Evolutionary conservation across 2,329 filamentous ascomycete species (phyloP).

Genomic region (Chaetomiaceae sp.): DNA sequence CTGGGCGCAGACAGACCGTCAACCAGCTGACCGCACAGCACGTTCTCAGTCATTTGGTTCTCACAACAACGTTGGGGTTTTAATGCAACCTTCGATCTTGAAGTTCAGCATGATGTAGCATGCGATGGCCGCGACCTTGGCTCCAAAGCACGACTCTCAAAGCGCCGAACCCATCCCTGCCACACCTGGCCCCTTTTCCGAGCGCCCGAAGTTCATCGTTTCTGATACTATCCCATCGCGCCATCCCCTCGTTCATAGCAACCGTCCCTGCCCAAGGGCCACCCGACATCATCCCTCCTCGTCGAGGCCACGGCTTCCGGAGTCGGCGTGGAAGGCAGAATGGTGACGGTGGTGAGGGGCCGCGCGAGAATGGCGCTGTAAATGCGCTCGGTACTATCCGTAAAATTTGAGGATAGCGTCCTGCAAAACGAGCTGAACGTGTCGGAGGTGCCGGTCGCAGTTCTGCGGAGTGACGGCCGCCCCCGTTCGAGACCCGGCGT

Average conservation of each 20-base stretch:
- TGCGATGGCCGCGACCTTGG: too few species aligned
- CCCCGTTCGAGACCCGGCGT: background rate
- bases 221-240: background rate
- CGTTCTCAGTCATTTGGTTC: too few species aligned
- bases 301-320: background rate
- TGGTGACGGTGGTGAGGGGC: constrained; percentile 9
- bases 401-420: constrained; percentile 9
- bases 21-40: too few species aligned
- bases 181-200: too few species aligned
- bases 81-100: too few species aligned
- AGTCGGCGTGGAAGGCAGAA: background rate
- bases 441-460: background rate
- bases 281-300: constrained; percentile 13
- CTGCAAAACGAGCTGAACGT: background rate
- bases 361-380: constrained; percentile 18
- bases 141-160: too few species aligned
- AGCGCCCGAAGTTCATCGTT: too few species aligned
- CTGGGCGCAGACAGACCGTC: too few species aligned
- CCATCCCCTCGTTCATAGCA: constrained; percentile 10
- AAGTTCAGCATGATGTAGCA: too few species aligned
- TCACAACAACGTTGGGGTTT: too few species aligned
- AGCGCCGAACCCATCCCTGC: too few species aligned
- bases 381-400: constrained; percentile 12
- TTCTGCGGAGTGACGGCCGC: background rate
- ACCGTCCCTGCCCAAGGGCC: constrained; percentile 14